A percentile compares a stretch with the other conserved stretches of the same genome.
phyloP scores from a whole-genome alignment of 345 rosid genomes.

The Tarenaya hassleriana region DNA sequence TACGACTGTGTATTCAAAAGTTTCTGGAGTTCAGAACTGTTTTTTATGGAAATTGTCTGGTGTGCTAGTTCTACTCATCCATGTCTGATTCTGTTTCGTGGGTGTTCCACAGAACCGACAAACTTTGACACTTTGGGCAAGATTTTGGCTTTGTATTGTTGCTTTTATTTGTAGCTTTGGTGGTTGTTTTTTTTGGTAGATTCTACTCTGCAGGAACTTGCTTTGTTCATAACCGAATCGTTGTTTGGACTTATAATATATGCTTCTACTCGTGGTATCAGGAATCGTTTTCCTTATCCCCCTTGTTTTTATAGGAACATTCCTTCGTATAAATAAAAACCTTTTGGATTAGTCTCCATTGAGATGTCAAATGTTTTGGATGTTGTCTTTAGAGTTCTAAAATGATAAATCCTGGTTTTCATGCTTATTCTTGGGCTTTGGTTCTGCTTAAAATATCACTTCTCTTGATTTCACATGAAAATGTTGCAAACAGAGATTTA shows the following conservation, averaged over 20 bases:
- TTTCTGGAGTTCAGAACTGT: too few species aligned
- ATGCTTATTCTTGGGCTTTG: neutral
- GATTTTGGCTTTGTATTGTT: conserved; percentile 25
- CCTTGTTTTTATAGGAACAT: conserved; percentile 26
- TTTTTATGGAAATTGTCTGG: too few species aligned
- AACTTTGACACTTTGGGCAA: conserved; percentile 27
- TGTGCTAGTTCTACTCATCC: too few species aligned
- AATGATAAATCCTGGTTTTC: neutral
- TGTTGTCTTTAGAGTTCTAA: conserved; percentile 20
- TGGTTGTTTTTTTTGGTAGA: conserved; percentile 11
- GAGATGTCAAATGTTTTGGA: conserved; percentile 2
- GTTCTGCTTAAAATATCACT: too few species aligned
- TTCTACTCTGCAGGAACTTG: conserved; percentile 22
- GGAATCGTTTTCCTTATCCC: conserved; percentile 2
- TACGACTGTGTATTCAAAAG: too few species aligned
- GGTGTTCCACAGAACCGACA: too few species aligned
- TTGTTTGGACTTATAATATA: conserved; percentile 14
- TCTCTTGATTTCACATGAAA: neutral
- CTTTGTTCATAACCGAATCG: conserved; percentile 17
- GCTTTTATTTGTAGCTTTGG: conserved; percentile 11
- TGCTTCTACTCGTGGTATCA: conserved; percentile 22
- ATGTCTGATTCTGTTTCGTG: too few species aligned
- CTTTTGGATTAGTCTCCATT: conserved; percentile 27
- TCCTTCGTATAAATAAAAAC: conserved; percentile 22
- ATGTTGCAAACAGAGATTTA: too few species aligned